phyloP scores from a whole-genome alignment of 2,329 filamentous ascomycete genomes.

The Clonostachys byssicola region DNA sequence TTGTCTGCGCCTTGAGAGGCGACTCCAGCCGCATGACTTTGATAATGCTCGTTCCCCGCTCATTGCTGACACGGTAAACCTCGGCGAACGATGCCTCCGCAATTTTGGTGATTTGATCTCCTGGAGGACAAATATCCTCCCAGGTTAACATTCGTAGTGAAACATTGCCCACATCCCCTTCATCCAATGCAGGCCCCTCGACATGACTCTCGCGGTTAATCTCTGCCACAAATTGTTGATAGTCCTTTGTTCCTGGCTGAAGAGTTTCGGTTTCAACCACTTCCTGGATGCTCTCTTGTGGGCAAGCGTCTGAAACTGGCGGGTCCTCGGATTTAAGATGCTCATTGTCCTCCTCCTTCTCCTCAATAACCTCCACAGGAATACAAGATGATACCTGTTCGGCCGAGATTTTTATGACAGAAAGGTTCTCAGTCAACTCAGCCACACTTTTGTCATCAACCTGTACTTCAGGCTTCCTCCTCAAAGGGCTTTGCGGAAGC shows the following conservation, averaged over 20 bases:
- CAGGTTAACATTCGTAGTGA: slow-evolving; percentile 44
- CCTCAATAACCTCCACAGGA: no score
- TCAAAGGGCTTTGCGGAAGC: slow-evolving; percentile 44
- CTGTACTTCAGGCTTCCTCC: slow-evolving; percentile 11
- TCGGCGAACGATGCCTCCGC: slow-evolving; percentile 65
- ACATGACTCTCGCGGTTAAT: neutral
- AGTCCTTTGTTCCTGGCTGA: neutral
- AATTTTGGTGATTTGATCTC: slow-evolving; percentile 55
- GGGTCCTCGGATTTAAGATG: neutral
- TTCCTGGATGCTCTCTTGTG: neutral
- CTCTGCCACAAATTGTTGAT: neutral
- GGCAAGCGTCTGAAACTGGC: neutral
- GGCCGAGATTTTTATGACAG: neutral
- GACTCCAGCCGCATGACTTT: slow-evolving; percentile 59
- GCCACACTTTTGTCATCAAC: neutral
- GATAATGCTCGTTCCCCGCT: slow-evolving; percentile 58
- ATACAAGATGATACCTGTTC: neutral
- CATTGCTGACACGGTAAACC: slow-evolving; percentile 59
- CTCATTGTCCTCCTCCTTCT: no score
- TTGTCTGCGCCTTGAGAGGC: slow-evolving; percentile 53
- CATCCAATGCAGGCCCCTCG: neutral
- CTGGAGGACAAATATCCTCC: slow-evolving; percentile 51
- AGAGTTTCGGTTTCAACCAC: neutral
- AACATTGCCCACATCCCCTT: slow-evolving; percentile 6
- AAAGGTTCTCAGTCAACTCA: slow-evolving; percentile 1